Evolutionary conservation across 2,329 filamentous ascomycete genomes (phyloP).

Genomic region (Paradendryphiella salina): DNA sequence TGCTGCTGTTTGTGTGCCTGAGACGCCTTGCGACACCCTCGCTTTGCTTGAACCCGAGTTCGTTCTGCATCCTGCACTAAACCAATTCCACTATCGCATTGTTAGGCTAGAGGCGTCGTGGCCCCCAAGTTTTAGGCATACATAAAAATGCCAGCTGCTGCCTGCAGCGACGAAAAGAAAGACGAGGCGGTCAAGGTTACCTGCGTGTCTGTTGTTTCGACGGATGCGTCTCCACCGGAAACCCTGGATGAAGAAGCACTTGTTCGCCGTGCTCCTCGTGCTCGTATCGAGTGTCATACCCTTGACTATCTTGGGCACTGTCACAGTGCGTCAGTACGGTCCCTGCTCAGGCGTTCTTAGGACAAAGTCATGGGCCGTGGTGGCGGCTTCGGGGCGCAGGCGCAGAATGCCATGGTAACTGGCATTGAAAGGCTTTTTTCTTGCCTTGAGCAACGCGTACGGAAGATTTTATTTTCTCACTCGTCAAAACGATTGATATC

Average conservation of each 20-base stretch:
- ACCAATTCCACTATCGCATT: background rate
- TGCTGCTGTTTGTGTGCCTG: background rate
- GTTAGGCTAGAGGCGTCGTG: too few species aligned
- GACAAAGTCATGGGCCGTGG: constrained; percentile 22
- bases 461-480: constrained; percentile 35
- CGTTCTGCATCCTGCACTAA: background rate
- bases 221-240: background rate
- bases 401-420: constrained; percentile 20
- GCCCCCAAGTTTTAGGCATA: too few species aligned
- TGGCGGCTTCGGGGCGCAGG: background rate
- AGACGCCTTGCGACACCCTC: background rate
- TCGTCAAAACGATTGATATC: constrained; percentile 44
- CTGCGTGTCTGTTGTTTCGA: background rate
- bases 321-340: background rate
- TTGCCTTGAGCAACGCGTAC: constrained; percentile 33
- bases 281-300: constrained; percentile 12
- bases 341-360: constrained; percentile 18
- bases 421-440: constrained; percentile 40
- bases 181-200: background rate
- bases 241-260: constrained; percentile 14
- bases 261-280: constrained; percentile 16
- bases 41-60: constrained; percentile 3
- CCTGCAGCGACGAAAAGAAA: background rate
- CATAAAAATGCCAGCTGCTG: background rate
- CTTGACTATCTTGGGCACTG: constrained; percentile 12